Percentiles rank a stretch among this genome's conserved stretches.
phyloP scores from a whole-genome alignment of 2,329 filamentous ascomycete species.

The Aspergillus sp. region DNA sequence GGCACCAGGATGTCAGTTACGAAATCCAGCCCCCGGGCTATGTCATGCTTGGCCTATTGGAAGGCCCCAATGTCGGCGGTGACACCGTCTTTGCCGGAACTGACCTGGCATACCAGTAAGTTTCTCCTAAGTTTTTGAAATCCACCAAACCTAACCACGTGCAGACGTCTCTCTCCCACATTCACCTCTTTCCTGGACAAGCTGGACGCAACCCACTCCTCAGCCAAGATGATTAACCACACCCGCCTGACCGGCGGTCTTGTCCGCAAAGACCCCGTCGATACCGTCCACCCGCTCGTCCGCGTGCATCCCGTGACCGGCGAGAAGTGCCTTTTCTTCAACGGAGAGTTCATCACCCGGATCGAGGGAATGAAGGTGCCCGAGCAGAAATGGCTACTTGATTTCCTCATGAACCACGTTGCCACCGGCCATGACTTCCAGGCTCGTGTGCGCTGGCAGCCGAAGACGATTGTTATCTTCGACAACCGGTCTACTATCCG shows the following conservation, averaged over 20 bases:
- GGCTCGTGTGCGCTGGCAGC: constrained; percentile 43
- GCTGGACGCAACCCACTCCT: constrained; percentile 35
- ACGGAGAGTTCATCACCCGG: constrained; percentile 44
- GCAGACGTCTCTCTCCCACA: constrained; percentile 44
- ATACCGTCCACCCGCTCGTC: constrained; percentile 41
- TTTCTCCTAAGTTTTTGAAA: constrained; percentile 3
- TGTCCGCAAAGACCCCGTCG: constrained; percentile 40
- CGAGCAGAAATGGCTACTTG: constrained; percentile 39
- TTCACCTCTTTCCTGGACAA: constrained; percentile 33
- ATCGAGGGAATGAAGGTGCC: constrained; percentile 44
- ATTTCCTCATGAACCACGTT: constrained; percentile 45
- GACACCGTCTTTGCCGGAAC: constrained; percentile 44
- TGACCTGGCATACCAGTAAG: constrained; percentile 39
- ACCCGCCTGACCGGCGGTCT: constrained; percentile 37
- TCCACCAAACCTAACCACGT: background rate
- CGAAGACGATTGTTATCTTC: constrained; percentile 46
- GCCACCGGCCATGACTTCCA: constrained; percentile 44
- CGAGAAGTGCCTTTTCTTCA: constrained; percentile 44
- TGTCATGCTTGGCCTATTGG: constrained; percentile 43
- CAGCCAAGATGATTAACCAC: constrained; percentile 40
- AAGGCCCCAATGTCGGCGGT: constrained; percentile 45
- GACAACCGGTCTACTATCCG: constrained; percentile 43
- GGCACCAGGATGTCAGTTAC: constrained; percentile 46
- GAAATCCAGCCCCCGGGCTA: constrained; percentile 44
- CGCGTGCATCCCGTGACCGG: constrained; percentile 45